phyloP scores from a whole-genome alignment of 805 yeast species.

The Nakazawaea holstii region DNA sequence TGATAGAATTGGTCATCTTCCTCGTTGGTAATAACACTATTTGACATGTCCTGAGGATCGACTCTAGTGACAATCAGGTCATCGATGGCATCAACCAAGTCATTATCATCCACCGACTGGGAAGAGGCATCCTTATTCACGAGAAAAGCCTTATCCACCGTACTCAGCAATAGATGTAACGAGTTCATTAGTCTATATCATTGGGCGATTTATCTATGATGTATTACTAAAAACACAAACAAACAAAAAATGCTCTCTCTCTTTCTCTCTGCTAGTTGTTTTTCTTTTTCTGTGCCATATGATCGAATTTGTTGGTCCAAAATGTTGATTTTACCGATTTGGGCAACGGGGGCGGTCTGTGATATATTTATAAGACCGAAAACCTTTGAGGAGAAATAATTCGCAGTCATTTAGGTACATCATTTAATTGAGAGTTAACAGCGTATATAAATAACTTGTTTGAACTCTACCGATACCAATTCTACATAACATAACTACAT shows the following conservation, averaged over 20 bases:
- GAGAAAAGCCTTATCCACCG: constrained; percentile 25
- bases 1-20: constrained; percentile 7
- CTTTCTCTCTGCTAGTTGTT: not conserved
- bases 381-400: too few species aligned
- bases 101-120: not conserved
- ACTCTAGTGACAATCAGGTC: constrained; percentile 13
- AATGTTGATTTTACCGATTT: not conserved
- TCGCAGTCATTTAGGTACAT: not conserved
- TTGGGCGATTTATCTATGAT: not conserved
- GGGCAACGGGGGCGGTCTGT: not conserved
- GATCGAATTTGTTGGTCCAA: not conserved
- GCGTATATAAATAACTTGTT: too few species aligned
- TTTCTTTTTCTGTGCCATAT: not conserved
- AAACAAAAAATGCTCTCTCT: not conserved
- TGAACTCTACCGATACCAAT: not conserved
- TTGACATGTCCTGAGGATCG: constrained; percentile 5
- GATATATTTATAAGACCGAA: too few species aligned
- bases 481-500: too few species aligned
- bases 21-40: constrained; percentile 9
- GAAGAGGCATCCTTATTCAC: constrained; percentile 11
- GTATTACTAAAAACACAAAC: not conserved
- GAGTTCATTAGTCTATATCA: constrained; percentile 21
- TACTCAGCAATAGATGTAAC: constrained; percentile 24
- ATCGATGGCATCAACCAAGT: constrained; percentile 1
- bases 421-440: not conserved